These are phyloP conservation scores for Plasmodium billcollinsi DNA, from an alignment of 169 alveolate species.

Conservation along the genomic window DNA sequence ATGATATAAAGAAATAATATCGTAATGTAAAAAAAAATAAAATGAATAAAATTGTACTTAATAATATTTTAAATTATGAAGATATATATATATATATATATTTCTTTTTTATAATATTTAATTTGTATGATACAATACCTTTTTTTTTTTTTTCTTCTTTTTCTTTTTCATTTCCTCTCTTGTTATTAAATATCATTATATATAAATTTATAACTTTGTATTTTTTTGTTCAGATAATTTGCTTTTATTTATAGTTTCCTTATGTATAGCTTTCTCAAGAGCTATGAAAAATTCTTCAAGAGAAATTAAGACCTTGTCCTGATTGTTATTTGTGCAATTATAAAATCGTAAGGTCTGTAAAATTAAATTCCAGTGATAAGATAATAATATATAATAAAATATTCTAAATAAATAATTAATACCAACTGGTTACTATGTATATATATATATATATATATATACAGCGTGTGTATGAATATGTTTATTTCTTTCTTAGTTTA, in stretches of 20 bases:
- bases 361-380: neutral
- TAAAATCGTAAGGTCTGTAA: slow-evolving; percentile 74
- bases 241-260: slow-evolving; percentile 38
- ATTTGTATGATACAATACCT: too few relatives aligned
- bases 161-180: too few relatives aligned
- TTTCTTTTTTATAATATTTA: too few relatives aligned
- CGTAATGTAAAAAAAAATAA: too few relatives aligned
- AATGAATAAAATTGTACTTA: too few relatives aligned
- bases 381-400: neutral
- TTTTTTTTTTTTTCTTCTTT: too few relatives aligned
- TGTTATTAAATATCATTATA: too few relatives aligned
- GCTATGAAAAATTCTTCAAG: slow-evolving; percentile 66
- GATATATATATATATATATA: too few relatives aligned
- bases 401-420: neutral
- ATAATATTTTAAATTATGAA: too few relatives aligned
- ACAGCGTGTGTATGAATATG: neutral
- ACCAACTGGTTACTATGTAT: neutral
- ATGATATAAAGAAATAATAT: too few relatives aligned
- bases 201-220: too few relatives aligned
- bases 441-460: slow-evolving; percentile 7
- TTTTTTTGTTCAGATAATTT: slow-evolving; percentile 33
- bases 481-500: neutral
- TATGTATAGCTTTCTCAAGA: slow-evolving; percentile 53
- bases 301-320: slow-evolving; percentile 51
- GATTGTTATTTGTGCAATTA: slow-evolving; percentile 47